These are phyloP conservation scores for Ilyonectria robusta DNA, from an alignment of 2,329 filamentous ascomycete species.

Conservation along the genomic window DNA sequence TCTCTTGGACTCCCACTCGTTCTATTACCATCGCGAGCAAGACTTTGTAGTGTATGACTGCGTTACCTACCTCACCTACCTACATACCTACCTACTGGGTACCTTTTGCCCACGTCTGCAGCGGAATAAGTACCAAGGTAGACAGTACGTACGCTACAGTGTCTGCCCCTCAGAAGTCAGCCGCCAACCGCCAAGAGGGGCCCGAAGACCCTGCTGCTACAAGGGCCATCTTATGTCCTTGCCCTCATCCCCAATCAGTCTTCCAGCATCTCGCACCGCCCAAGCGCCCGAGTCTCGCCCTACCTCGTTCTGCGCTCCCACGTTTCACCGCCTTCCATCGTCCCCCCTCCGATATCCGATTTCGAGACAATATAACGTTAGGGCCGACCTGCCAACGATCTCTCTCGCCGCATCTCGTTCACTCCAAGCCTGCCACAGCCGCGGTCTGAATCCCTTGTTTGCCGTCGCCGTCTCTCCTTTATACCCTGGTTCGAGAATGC, in stretches of 20 bases:
- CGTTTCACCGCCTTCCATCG: no score
- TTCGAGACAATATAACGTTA: slow-evolving; percentile 11
- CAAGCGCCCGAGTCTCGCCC: neutral
- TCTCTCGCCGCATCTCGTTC: neutral
- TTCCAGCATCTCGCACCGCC: slow-evolving; percentile 1
- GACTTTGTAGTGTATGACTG: no score
- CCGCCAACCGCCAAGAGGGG: neutral
- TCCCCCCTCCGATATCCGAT: neutral
- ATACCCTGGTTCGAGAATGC: slow-evolving; percentile 27
- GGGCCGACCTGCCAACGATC: neutral
- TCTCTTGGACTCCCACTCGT: neutral
- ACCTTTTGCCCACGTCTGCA: neutral
- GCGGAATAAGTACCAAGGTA: neutral
- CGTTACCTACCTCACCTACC: no score
- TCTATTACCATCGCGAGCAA: neutral
- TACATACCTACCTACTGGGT: no score
- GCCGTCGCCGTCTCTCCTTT: slow-evolving; percentile 7
- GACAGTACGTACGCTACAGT: neutral
- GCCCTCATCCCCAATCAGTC: no score
- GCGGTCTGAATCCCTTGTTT: slow-evolving; percentile 5
- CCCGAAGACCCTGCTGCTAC: neutral
- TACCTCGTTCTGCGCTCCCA: neutral
- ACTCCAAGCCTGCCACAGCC: neutral
- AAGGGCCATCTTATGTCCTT: no score
- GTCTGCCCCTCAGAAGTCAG: neutral